Evolutionary conservation across 2,329 filamentous ascomycete species (phyloP), one percentile per base, ranked within the genome.

Genomic region (Trichoderma sp.): DNA sequence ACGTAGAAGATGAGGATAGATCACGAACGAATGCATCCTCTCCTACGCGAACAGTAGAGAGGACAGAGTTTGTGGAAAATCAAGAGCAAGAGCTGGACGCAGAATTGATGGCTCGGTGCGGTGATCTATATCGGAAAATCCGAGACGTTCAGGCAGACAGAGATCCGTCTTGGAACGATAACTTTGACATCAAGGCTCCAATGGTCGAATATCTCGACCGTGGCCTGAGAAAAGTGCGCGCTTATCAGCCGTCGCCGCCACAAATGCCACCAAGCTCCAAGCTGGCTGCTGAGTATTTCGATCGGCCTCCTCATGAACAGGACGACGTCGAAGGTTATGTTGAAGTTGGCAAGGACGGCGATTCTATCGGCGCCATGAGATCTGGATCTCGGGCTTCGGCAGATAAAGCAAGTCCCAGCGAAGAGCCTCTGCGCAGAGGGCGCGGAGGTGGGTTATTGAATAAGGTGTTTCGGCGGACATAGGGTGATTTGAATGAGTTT

Each of bases 171-270:
- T 76, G 57, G 35, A 29, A 77, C 33, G 79, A 81, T 49, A 81
- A 82, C 53, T 82, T 82, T 72, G 81, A 82, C 35, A 76, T 80
- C 19, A 84, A 83, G 72, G 82, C 82, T 8, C 81, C 83, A 52
- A 81, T 85, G 75, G 80, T 86, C n/a, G 79, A 81, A 65, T 82
- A 84, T 70, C 80, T 87, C 37, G 81, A 84, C 68, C 79, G 81
- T 61, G 82, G 82, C 8, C 76, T 84, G 27, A 77, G 76, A n/a
- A 83, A 83, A 74, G 81, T 85, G 73, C 80, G 82, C 57, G 77
- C 72, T 59, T 64, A 72, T 13, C 72, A 74, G 21, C 56, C 72
- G 35, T 47, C 71, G 43, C 62, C 73, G 24, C 70, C 73, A 35
- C 57, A 72, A 19, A 58, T 68, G 27, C 68, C 73, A 4, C 74